These are phyloP conservation scores for Botryotinia globosa DNA, from an alignment of 2,329 filamentous ascomycete species.

Conservation along the genomic window DNA sequence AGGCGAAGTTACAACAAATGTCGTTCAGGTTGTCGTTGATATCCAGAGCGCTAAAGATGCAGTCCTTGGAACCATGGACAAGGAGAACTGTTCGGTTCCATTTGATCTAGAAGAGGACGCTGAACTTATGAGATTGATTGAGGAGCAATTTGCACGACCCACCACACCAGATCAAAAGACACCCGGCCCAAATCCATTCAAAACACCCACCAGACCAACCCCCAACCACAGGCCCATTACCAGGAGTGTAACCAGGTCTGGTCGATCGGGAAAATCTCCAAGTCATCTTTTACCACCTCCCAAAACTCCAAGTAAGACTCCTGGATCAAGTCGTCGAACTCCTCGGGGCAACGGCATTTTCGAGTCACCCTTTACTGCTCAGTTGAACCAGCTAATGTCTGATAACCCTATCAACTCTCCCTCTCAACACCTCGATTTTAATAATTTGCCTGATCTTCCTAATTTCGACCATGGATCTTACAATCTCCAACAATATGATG, in stretches of 20 bases:
- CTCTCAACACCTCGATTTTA: conserved; percentile 38
- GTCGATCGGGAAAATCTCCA: conserved; percentile 34
- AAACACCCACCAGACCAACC: conserved; percentile 38
- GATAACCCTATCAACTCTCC: conserved; percentile 34
- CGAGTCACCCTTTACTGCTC: conserved; percentile 40
- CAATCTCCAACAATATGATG: conserved; percentile 32
- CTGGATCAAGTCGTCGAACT: conserved; percentile 32
- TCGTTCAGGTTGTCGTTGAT: conserved; percentile 46
- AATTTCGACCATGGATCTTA: conserved; percentile 23
- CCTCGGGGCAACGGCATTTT: conserved; percentile 32
- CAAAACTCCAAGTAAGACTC: conserved; percentile 34
- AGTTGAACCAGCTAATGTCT: conserved; percentile 37
- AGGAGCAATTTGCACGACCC: conserved; percentile 36
- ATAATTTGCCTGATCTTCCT: conserved; percentile 37
- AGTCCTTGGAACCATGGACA: conserved; percentile 30
- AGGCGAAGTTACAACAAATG: conserved; percentile 55
- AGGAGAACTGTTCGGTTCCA: conserved; percentile 35
- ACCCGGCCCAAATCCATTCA: conserved; percentile 34
- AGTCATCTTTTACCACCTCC: conserved; percentile 30
- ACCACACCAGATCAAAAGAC: conserved; percentile 34
- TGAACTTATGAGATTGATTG: conserved; percentile 37
- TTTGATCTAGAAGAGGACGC: conserved; percentile 30
- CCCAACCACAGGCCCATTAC: conserved; percentile 38
- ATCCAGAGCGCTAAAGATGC: conserved; percentile 35
- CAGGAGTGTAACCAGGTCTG: conserved; percentile 36